phyloP scores from a whole-genome alignment of 1,284 basidiomycete genomes.

The Pascua sp. region DNA sequence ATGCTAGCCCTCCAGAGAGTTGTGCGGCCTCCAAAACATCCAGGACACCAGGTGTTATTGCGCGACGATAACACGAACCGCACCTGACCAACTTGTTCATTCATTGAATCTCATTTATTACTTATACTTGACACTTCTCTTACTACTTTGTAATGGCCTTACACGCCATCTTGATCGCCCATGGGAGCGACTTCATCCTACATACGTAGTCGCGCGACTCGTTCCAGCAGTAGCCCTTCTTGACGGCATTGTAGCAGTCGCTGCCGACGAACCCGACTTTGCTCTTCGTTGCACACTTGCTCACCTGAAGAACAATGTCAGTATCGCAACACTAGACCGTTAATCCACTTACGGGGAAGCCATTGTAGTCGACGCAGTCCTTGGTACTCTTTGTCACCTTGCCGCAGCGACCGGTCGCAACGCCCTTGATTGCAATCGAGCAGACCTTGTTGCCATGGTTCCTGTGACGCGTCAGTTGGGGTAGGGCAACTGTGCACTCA shows the following conservation, averaged over 20 bases:
- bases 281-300: background rate
- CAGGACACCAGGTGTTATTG: too few species aligned
- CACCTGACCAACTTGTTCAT: too few species aligned
- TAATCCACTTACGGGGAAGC: constrained; percentile 1
- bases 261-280: constrained; percentile 4
- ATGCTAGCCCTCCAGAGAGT: too few species aligned
- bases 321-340: too few species aligned
- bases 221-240: constrained; percentile 3
- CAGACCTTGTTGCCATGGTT: constrained; percentile 6
- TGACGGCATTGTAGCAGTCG: constrained; percentile 1
- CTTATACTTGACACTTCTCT: too few species aligned
- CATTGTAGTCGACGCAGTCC: constrained; percentile 2
- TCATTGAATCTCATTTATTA: too few species aligned
- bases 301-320: background rate
- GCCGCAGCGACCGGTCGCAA: background rate
- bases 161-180: too few species aligned
- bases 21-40: too few species aligned
- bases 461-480: background rate
- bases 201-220: background rate
- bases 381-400: background rate
- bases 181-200: too few species aligned
- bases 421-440: background rate
- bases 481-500: too few species aligned
- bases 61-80: too few species aligned
- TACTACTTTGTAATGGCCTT: too few species aligned